Evolutionary conservation across 1,139 yeast species (phyloP), one percentile per base, ranked within the genome.

Genomic region (Diutina scorzettiae): DNA sequence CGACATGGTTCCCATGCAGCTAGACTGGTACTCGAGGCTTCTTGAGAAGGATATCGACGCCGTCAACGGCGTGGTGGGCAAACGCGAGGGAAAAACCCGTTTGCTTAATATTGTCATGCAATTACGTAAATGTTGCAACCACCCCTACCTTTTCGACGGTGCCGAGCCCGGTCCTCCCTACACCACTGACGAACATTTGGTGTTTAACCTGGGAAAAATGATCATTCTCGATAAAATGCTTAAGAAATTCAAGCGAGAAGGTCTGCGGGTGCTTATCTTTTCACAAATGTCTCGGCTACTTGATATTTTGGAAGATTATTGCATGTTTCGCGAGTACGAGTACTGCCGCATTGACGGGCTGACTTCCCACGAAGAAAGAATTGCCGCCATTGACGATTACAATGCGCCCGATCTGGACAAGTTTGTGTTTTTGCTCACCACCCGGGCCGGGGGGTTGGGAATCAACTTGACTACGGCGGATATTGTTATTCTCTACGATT

Each of bases 111-210:
- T 82, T 51, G 91, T 81, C 23, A 82, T 82, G 93, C 93, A 82
- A 58, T 66, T 82, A 53, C 69, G 93, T 55, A 82, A 82, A 56
- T 82, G 91, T 56, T 82, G 91, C 60, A 82, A 82, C 53, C 93
- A 82, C 60, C 91, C 93, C 4, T 82, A 82, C 54, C 60, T 82
- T 41, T 82, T 82, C 53, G 93, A 82, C 57, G 91, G 93, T 21
- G 91, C 91, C 1, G 93, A 82, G 55, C 93, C 91, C 0, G 93
- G 93, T 6, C 93, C 93, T 21, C 91, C 93, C 18, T 82, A 66
- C 52, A 82, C 91, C 5, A 82, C 89, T 0, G 93, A 81, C 59
- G 91, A 82, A 55, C 93, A 82, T 60, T 69, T 82, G 53, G 78
- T 82, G 25, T 80, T 57, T 55, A 82, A 81, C 56, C 71, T 87